A percentile compares a stretch with the other conserved stretches of the same genome.
Evolutionary conservation across 345 rosid species (phyloP).

Genomic region (Heritiera littoralis): DNA sequence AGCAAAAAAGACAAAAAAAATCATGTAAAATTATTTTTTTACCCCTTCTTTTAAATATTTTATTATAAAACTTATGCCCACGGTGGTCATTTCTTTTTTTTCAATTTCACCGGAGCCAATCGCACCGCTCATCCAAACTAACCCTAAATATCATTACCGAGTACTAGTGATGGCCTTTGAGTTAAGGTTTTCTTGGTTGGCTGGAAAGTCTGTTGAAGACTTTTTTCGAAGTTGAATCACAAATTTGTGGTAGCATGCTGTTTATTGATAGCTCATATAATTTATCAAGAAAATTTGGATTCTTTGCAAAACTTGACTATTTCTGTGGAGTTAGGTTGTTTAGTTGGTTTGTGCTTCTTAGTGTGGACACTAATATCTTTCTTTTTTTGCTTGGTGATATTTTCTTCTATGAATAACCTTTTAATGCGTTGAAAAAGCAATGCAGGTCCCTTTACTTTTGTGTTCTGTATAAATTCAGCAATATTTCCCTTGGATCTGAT

Average conservation of each 20-base stretch:
- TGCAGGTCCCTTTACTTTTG: background rate
- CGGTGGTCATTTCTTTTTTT: too few species aligned
- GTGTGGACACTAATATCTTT: background rate
- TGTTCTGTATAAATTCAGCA: conserved; percentile 44
- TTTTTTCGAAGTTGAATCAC: background rate
- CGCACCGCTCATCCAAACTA: too few species aligned
- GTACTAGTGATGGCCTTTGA: background rate
- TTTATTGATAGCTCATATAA: background rate
- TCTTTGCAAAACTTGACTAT: background rate
- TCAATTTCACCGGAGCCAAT: too few species aligned
- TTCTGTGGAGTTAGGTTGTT: background rate
- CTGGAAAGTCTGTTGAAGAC: background rate
- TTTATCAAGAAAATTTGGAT: background rate
- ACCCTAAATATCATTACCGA: background rate
- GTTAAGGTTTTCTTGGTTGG: background rate
- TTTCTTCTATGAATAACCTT: background rate
- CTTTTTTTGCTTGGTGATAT: background rate
- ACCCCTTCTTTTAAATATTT: too few species aligned
- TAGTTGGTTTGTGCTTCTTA: background rate
- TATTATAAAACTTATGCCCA: too few species aligned
- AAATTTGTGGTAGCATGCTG: background rate
- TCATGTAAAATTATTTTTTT: too few species aligned
- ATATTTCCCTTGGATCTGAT: conserved; percentile 94
- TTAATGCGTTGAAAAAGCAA: background rate
- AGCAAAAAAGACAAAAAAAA: too few species aligned